phyloP scores from a whole-genome alignment of 1,284 basidiomycete genomes.

The Leccinum fuscescens region DNA sequence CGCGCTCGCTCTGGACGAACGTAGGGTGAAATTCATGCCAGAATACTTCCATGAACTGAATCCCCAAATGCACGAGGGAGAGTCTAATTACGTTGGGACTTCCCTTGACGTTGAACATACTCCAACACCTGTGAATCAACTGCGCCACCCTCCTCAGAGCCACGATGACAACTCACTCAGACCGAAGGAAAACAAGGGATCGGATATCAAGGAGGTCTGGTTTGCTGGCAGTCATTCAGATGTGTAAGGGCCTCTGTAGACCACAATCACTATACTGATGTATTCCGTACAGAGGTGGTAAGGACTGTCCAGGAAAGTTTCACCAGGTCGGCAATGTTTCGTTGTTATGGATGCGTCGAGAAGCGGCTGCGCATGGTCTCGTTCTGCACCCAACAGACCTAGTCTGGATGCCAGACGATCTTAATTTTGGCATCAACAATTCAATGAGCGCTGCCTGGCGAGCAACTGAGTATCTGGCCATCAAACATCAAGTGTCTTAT shows the following conservation, averaged over 20 bases:
- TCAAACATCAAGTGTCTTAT: conserved; percentile 28
- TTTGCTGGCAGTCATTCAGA: conserved; percentile 20
- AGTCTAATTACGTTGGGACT: conserved; percentile 10
- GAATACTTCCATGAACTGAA: conserved; percentile 18
- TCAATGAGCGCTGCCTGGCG: conserved; percentile 25
- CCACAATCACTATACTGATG: neutral
- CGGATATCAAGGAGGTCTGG: conserved; percentile 27
- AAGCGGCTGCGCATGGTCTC: conserved; percentile 22
- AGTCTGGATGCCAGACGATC: conserved; percentile 28
- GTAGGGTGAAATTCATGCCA: neutral
- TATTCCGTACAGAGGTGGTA: conserved; percentile 21
- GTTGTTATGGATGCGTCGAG: conserved; percentile 18
- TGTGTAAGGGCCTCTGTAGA: conserved; percentile 14
- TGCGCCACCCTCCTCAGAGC: neutral
- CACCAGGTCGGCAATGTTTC: conserved; percentile 15
- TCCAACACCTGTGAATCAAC: neutral
- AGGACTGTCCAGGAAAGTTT: conserved; percentile 13
- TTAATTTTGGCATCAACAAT: conserved; percentile 19
- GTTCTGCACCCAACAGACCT: conserved; percentile 20
- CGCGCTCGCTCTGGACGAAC: neutral
- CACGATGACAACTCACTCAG: neutral
- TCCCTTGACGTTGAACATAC: neutral
- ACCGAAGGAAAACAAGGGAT: neutral
- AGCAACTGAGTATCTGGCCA: conserved; percentile 26
- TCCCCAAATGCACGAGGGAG: conserved; percentile 2